A percentile compares a stretch with the other conserved stretches of the same genome.
Conservation (phyloP, 768 basidiomycete species). For the Panellus pusillus region DNA sequence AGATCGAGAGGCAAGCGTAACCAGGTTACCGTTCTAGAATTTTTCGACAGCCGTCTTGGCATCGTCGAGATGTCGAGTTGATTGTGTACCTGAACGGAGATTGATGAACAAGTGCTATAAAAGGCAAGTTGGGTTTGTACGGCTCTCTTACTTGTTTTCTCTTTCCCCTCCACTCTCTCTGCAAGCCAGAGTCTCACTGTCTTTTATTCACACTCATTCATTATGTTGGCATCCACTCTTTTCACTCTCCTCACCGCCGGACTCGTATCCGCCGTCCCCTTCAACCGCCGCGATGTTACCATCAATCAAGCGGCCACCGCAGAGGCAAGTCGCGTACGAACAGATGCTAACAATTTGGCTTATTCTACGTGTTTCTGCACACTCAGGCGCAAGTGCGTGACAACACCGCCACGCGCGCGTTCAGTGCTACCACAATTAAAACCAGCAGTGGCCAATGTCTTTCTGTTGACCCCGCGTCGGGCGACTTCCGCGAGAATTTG, state of each 20-base stretch:
- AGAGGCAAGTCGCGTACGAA: neutral
- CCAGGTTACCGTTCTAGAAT: no score
- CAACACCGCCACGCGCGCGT: constrained; percentile 23
- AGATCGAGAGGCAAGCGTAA: no score
- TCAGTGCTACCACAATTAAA: constrained; percentile 24
- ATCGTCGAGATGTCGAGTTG: no score
- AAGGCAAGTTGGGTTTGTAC: no score
- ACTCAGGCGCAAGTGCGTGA: constrained; percentile 21
- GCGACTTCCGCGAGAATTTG: constrained; percentile 26
- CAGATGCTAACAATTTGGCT: no score
- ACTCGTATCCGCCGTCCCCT: constrained; percentile 17
- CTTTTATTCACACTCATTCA: constrained; percentile 8
- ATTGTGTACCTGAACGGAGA: no score
- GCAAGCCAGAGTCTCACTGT: constrained; percentile 22
- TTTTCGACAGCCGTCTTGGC: no score
- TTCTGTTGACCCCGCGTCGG: constrained; percentile 22
- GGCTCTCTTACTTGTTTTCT: neutral
- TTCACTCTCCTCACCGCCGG: constrained; percentile 22
- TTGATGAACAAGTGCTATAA: no score
- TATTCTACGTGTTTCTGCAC: no score
- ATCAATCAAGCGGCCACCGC: constrained; percentile 19
- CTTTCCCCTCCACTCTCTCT: constrained; percentile 4
- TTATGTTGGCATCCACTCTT: constrained; percentile 22
- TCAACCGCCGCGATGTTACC: constrained; percentile 15
- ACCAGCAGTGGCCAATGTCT: constrained; percentile 27